phyloP scores from a whole-genome alignment of 179 eudicot species.

The Pouteria campechiana region DNA sequence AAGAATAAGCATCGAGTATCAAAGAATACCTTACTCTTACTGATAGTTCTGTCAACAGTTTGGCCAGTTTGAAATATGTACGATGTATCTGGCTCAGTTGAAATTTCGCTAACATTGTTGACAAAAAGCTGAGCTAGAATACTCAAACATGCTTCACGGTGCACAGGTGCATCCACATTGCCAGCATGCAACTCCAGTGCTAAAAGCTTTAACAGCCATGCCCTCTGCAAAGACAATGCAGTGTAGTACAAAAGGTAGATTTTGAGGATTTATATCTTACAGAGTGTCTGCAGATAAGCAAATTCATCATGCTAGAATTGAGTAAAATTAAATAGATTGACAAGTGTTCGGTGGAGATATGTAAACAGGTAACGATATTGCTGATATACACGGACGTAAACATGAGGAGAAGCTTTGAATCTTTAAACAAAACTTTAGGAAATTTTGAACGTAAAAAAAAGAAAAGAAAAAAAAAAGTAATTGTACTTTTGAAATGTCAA shows the following conservation, averaged over 20 bases:
- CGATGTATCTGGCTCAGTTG: conserved; percentile 28
- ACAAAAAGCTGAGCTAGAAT: conserved; percentile 65
- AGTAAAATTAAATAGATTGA: neutral
- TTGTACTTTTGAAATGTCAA: too few relatives aligned
- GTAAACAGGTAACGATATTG: too few relatives aligned
- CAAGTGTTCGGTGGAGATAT: too few relatives aligned
- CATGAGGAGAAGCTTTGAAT: too few relatives aligned
- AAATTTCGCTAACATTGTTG: conserved; percentile 22
- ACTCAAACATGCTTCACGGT: conserved; percentile 66
- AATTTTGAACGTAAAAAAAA: neutral
- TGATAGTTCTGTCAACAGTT: conserved; percentile 27
- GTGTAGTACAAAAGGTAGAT: neutral
- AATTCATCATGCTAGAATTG: neutral
- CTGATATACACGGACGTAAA: too few relatives aligned
- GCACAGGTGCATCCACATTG: conserved; percentile 44
- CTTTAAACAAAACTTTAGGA: too few relatives aligned
- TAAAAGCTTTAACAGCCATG: conserved; percentile 92
- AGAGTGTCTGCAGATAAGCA: neutral
- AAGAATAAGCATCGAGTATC: neutral
- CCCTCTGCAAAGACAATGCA: conserved; percentile 44
- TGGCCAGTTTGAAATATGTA: conserved; percentile 18
- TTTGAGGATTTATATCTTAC: neutral
- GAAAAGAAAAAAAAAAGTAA: neutral
- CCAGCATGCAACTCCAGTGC: conserved; percentile 74
- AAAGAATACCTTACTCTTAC: conserved; percentile 56